phyloP scores from a whole-genome alignment of 768 basidiomycete genomes.

The Strobilomyces dryophilus region DNA sequence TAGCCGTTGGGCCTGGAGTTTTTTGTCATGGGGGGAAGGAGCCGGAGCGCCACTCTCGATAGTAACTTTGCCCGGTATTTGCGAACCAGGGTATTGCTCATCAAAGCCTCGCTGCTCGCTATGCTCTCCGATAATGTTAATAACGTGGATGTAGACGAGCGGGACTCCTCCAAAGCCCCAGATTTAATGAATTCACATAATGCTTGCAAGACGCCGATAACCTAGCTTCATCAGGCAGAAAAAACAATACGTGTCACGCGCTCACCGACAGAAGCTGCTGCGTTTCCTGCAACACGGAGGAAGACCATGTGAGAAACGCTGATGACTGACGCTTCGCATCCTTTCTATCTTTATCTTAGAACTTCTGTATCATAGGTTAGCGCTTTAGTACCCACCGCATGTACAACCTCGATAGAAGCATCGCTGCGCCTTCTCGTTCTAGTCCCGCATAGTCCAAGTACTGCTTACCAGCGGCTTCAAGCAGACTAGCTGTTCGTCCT shows the following conservation, averaged over 20 bases:
- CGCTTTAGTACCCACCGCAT: conserved; percentile 53
- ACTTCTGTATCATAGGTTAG: not conserved
- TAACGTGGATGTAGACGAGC: conserved; percentile 40
- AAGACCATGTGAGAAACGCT: conserved; percentile 50
- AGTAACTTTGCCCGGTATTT: conserved; percentile 67
- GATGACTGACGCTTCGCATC: conserved; percentile 50
- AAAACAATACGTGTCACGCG: not conserved
- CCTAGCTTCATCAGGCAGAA: conserved; percentile 36
- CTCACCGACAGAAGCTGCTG: conserved; percentile 50
- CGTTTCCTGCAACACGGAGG: conserved; percentile 34
- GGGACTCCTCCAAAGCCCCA: conserved; percentile 51
- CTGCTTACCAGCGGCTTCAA: conserved; percentile 57
- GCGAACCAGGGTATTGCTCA: conserved; percentile 60
- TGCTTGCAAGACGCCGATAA: conserved; percentile 64
- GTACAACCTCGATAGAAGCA: conserved; percentile 79
- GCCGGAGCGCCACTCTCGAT: conserved; percentile 57
- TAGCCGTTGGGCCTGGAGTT: conserved; percentile 40
- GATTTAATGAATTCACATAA: conserved; percentile 68
- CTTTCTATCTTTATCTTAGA: conserved; percentile 40
- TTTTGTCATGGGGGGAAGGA: conserved; percentile 49
- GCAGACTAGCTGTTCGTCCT: conserved; percentile 49
- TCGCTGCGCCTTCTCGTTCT: conserved; percentile 78
- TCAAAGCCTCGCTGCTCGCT: conserved; percentile 37
- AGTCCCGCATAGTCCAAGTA: conserved; percentile 69
- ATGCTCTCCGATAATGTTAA: conserved; percentile 44